Evolutionary conservation across 2,329 filamentous ascomycete species (phyloP).

Genomic region (Phyllosticta capitalensis): DNA sequence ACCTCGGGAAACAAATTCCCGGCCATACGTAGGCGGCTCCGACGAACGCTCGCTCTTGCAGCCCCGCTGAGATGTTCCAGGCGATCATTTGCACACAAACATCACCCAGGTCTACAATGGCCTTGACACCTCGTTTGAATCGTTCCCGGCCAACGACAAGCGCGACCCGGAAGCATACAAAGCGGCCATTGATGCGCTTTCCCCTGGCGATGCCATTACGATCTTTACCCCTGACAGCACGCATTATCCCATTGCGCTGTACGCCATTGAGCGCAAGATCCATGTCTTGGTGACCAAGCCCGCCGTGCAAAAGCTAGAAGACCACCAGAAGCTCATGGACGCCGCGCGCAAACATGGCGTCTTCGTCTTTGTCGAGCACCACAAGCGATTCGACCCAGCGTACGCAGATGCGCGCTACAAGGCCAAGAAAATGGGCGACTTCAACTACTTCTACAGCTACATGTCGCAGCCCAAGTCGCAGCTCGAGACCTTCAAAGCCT

Average conservation of each 20-base stretch:
- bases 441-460: slow-evolving; percentile 98
- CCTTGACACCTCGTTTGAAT: slow-evolving; percentile 77
- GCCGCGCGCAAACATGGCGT: slow-evolving; percentile 66
- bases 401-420: slow-evolving; percentile 80
- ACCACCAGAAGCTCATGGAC: slow-evolving; percentile 68
- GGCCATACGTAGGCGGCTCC: slow-evolving; percentile 62
- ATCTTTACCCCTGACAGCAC: slow-evolving; percentile 94
- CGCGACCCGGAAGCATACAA: slow-evolving; percentile 80
- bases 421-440: slow-evolving; percentile 71
- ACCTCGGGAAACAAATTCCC: slow-evolving; percentile 84
- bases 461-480: slow-evolving; percentile 90
- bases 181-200: slow-evolving; percentile 72
- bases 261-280: slow-evolving; percentile 78
- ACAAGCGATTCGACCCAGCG: slow-evolving; percentile 91
- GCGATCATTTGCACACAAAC: slow-evolving; percentile 76
- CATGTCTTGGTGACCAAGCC: slow-evolving; percentile 94
- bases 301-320: slow-evolving; percentile 70
- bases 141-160: slow-evolving; percentile 65
- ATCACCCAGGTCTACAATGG: slow-evolving; percentile 81
- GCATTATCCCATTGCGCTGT: slow-evolving; percentile 84
- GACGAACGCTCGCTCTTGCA: background rate
- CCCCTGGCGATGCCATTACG: slow-evolving; percentile 78
- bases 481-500: slow-evolving; percentile 88
- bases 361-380: slow-evolving; percentile 89
- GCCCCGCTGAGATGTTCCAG: slow-evolving; percentile 33